Base-by-base conservation (phyloP, 257 asterid genomes). In the Penstemon newberryi region DNA sequence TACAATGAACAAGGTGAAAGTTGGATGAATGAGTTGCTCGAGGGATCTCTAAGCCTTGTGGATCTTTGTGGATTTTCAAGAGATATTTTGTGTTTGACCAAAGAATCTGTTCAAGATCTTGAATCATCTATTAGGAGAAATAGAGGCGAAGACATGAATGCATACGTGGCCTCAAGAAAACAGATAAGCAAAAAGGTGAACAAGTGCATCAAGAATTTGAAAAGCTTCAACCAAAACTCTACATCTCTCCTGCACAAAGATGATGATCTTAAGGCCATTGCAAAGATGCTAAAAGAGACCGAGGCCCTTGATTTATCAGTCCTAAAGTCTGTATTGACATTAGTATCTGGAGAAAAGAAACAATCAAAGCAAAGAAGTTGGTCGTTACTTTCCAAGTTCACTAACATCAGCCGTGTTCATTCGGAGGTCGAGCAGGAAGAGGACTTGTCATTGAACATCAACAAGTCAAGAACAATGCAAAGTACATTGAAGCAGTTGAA, bases 101-200 rank as follows among this genome's bases (percentile, higher is more conserved):
- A 76, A 40, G 77, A 73, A 52, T 66, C 43, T 3, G 66, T 80
- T 15, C 81, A 73, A 41, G 72, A 65, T 6, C 77, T 70, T 3
- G 77, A 80, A 46, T 77, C 78, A 7, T 73, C 73, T 13, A 41
- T 78, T 0, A 39, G 77, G 7, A 70, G 82, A 39, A 70, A 66
- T n/a, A 44, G 78, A 54, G 33, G n/a, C 5, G 67, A 60, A 42
- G 46, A 73, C 39, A 18, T 78, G 7, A 33, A 40, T 15, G 38
- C 66, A 53, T 70, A 73, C 5, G 56, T 65, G 70, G 39, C 38
- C 52, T 65, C 82, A 4, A 78, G 67, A 53, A 73, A 70, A 39
- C 63, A 45, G 7, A 12, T 65, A 40, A 50, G 55, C 8, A 78
- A 78, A 60, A 19, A 69, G 49, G 58, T 73, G 36, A 44, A 49